These are phyloP conservation scores for Neurospora tetraspora DNA, from an alignment of 495 filamentous ascomycete species.

Conservation along the genomic window DNA sequence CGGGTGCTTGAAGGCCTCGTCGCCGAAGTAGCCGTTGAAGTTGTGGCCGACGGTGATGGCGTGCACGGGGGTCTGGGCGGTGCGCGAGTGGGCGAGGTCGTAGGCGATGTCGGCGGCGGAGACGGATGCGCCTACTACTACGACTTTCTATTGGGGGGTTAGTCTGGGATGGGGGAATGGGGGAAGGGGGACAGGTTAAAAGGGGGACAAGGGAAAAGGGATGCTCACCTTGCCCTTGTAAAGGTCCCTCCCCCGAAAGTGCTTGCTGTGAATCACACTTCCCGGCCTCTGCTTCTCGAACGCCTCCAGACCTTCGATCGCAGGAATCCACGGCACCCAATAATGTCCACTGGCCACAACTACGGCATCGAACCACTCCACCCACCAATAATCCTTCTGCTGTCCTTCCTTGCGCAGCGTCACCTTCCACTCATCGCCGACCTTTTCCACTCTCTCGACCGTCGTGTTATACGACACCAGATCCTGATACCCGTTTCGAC, in stretches of 20 bases:
- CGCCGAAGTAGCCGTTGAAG: conserved; percentile 43
- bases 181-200: too few relatives aligned
- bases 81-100: conserved; percentile 43
- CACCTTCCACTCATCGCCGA: conserved; percentile 25
- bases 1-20: conserved; percentile 41
- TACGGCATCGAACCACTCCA: conserved; percentile 54
- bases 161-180: not conserved
- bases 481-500: conserved; percentile 25
- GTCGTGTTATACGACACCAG: conserved; percentile 29
- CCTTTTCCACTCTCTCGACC: conserved; percentile 26
- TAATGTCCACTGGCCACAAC: conserved; percentile 67
- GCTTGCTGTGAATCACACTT: conserved; percentile 56
- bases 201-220: not conserved
- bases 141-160: conserved; percentile 27
- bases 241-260: conserved; percentile 45
- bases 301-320: conserved; percentile 39
- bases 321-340: conserved; percentile 55
- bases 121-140: conserved; percentile 62
- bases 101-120: conserved; percentile 65
- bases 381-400: conserved; percentile 29
- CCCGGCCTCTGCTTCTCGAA: conserved; percentile 37
- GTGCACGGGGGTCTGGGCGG: conserved; percentile 22
- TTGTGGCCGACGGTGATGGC: conserved; percentile 23
- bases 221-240: conserved; percentile 42
- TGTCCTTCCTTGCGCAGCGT: conserved; percentile 22